Evolutionary conservation across 1,139 yeast species (phyloP).

Genomic region (Sugiyamaella grinbergsii): DNA sequence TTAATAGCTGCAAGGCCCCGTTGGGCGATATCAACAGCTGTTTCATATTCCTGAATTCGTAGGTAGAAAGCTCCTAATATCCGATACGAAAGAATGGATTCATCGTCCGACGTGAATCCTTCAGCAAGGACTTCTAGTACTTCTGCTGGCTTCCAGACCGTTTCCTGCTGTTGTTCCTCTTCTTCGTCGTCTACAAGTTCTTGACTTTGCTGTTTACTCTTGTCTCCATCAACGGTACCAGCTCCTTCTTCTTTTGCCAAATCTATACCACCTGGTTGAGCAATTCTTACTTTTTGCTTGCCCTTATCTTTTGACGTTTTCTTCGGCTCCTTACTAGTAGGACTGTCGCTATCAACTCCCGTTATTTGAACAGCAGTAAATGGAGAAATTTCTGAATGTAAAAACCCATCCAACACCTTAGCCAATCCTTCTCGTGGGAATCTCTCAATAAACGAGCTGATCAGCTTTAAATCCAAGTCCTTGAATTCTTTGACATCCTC

Average conservation of each 20-base stretch:
- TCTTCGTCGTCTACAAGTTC: constrained; percentile 4
- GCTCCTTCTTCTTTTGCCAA: constrained; percentile 1
- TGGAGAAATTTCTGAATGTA: constrained; percentile 68
- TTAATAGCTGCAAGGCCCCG: constrained; percentile 58
- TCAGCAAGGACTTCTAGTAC: constrained; percentile 56
- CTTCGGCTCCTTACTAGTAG: constrained; percentile 1
- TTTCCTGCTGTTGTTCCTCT: constrained; percentile 30
- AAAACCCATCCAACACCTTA: constrained; percentile 47
- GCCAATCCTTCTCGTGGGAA: constrained; percentile 70
- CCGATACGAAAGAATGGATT: constrained; percentile 63
- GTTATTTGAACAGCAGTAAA: constrained; percentile 38
- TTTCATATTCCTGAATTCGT: constrained; percentile 62
- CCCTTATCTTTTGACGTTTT: background rate
- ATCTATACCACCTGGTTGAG: constrained; percentile 19
- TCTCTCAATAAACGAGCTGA: constrained; percentile 54
- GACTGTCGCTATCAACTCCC: background rate
- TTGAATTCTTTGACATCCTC: constrained; percentile 55
- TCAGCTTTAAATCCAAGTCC: constrained; percentile 52
- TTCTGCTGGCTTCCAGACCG: constrained; percentile 51
- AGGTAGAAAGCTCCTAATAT: constrained; percentile 64
- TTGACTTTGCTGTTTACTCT: too few relatives aligned
- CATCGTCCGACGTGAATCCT: constrained; percentile 52
- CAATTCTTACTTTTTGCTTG: constrained; percentile 23
- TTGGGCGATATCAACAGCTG: constrained; percentile 62
- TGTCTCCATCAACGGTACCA: constrained; percentile 3